Base-by-base conservation (phyloP, 1,284 basidiomycete species). In the Takashimella tepidaria region DNA sequence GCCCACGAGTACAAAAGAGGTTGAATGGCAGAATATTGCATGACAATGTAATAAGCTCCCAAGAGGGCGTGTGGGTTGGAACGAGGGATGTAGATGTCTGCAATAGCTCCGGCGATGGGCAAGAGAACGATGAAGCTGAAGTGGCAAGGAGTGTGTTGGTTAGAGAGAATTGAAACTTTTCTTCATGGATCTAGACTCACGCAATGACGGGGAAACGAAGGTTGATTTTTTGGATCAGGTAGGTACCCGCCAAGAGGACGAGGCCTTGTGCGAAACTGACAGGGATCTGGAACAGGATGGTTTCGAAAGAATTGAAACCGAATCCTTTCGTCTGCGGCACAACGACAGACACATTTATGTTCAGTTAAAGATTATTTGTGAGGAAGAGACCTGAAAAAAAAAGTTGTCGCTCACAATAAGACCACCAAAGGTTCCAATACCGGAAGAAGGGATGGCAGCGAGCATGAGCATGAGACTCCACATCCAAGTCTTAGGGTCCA, bases 191-290 rank as follows among this genome's bases (percentile, higher is more conserved):
- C n/a, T n/a, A 63, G 1, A 41, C 45, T 55, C 45, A 56, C 60
- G 80, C 75, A 25, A 80, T 60, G 6, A 80, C 76, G 2, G 79
- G 78, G 69, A 76, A 80, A 56, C 79, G 76, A 20, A 79, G 67
- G 55, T 78, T 79, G 50, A 77, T 70, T 51, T 72, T 74, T 43
- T 74, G 78, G 5, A 77, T 76, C 11, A 79, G 60, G 41, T 64
- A 73, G 5, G 75, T 78, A 5, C 50, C 48, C 10, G 12, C 25
- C 16, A 59, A n/a, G n/a, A 62, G 49, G 2, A 53, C 41, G 21
- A 47, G 25, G n/a, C 41, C 45, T 11, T 55, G 26, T 13, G 53
- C 46, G 42, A 59, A 50, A 27, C 51, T 54, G n/a, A 54, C 49
- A 5, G 60, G 60, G 41, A 62, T 62, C 31, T 62, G 60, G 49